Evolutionary conservation across 768 basidiomycete genomes (phyloP).

Genomic region (Leccinum imitatum): DNA sequence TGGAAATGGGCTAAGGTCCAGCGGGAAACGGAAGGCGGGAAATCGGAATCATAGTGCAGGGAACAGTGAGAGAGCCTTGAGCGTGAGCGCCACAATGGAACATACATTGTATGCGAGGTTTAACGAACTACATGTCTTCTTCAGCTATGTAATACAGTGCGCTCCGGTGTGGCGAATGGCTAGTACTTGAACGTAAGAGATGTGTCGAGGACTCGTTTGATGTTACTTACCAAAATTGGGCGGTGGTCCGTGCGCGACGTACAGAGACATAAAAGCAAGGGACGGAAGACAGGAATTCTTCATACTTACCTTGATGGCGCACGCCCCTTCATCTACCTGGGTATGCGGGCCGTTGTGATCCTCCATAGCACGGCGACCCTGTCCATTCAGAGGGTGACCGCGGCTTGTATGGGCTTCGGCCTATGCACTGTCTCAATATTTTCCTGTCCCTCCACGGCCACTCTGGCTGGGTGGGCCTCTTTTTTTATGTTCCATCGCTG

Average conservation of each 20-base stretch:
- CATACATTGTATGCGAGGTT: not conserved
- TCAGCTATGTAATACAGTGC: not conserved
- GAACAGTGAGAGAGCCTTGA: not conserved
- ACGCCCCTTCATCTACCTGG: slow-evolving; percentile 50
- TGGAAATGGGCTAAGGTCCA: too few species aligned
- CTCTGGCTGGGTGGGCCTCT: slow-evolving; percentile 50
- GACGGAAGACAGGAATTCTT: slow-evolving; percentile 5
- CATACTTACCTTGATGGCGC: slow-evolving; percentile 67
- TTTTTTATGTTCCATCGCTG: slow-evolving; percentile 21
- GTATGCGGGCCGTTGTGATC: slow-evolving; percentile 53
- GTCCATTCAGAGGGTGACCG: slow-evolving; percentile 44
- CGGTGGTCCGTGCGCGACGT: slow-evolving; percentile 27
- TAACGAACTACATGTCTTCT: not conserved
- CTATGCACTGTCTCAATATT: slow-evolving; percentile 81
- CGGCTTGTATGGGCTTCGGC: slow-evolving; percentile 60
- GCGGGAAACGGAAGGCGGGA: too few species aligned
- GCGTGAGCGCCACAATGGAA: not conserved
- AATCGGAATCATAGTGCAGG: too few species aligned
- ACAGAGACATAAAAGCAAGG: slow-evolving; percentile 12
- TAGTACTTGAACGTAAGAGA: not conserved
- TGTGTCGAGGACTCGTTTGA: too few species aligned
- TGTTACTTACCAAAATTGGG: not conserved
- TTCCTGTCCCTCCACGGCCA: slow-evolving; percentile 66
- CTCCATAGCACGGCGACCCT: slow-evolving; percentile 57
- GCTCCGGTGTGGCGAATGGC: not conserved